Evolutionary conservation across 2,329 filamentous ascomycete species (phyloP), one percentile per base, ranked within the genome.

Genomic region (Ophiostoma ulmi): DNA sequence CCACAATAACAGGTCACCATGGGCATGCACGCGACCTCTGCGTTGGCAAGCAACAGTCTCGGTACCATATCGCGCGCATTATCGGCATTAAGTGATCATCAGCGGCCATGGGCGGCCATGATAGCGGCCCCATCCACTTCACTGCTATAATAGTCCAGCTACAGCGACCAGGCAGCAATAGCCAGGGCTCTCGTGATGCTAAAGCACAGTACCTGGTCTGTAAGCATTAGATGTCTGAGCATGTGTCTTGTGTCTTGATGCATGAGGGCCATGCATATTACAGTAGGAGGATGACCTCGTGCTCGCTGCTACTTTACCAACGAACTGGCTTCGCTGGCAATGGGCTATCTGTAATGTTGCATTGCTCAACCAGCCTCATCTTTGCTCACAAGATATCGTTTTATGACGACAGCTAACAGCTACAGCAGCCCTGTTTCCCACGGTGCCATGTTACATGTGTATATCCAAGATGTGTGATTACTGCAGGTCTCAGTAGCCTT

Each of bases 31-130:
- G 63, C 13, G 63, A 65, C 63, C 36, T 39, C 13, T 65, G 63
- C 36, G 63, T 22, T 65, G 63, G 63, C 63, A 65, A 35, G 58
- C 58, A 63, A 7, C 58, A 63, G 26, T 26, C 58, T 63, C 58
- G 58, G 58, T 8, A 2, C 17, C 26, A 17, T 31, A 10, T 35
- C 1, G 26, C 26, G 31, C 31, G 31, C 31, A 31, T 31, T 31
- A 4, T 31, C 31, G 31, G 31, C 31, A 31, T 31, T 31, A 4
- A 4, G 31, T 31, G 14, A 20, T 20, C 58, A 35, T 11, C 26
- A 36, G 22, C 55, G 22, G 26, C 41, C 41, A 44, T 44, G 20
- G 20, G 22, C 13, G 22, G 52, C n/a, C n/a, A 26, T 58, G n/a
- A 8, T 5, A 20, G 17, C 44, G 44, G 44, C 17, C 44, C 44